Percentiles rank a stretch among this genome's conserved stretches.
phyloP scores from a whole-genome alignment of 345 rosid species.

The Melastoma malabathricum region DNA sequence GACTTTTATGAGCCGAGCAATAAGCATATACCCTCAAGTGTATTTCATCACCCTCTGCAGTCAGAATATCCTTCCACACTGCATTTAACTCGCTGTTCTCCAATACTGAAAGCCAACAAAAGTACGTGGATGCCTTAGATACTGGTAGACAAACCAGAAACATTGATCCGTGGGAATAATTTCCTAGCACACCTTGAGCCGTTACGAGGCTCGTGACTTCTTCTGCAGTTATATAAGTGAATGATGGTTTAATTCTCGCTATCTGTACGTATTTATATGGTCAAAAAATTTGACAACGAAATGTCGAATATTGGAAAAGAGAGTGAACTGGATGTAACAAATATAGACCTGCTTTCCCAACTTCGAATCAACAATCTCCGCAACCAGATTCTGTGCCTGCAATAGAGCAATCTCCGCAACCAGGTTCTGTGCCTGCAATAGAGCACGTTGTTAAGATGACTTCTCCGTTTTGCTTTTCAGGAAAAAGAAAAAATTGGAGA shows the following conservation, averaged over 20 bases:
- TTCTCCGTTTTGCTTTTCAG: too few relatives aligned
- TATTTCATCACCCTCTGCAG: constrained; percentile 94
- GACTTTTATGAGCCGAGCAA: too few relatives aligned
- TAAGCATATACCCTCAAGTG: constrained; percentile 55
- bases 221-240: constrained; percentile 82
- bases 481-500: too few relatives aligned
- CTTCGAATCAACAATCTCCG: constrained; percentile 82
- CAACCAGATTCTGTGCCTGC: constrained; percentile 83
- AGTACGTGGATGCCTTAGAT: too few relatives aligned
- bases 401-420: constrained; percentile 53
- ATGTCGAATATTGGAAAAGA: constrained; percentile 6
- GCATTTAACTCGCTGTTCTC: constrained; percentile 73
- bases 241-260: constrained; percentile 64
- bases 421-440: constrained; percentile 60
- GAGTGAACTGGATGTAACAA: constrained; percentile 6
- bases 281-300: not conserved
- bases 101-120: constrained; percentile 39
- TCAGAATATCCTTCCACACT: constrained; percentile 88
- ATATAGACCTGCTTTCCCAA: constrained; percentile 76
- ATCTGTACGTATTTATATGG: constrained; percentile 34
- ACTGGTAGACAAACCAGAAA: too few relatives aligned
- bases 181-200: constrained; percentile 58
- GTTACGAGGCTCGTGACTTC: constrained; percentile 97
- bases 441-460: too few relatives aligned
- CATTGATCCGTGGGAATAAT: too few relatives aligned